A percentile compares a stretch with the other conserved stretches of the same genome.
Evolutionary conservation across 257 asterid species (phyloP).

Genomic region (Nicotiana otophora): DNA sequence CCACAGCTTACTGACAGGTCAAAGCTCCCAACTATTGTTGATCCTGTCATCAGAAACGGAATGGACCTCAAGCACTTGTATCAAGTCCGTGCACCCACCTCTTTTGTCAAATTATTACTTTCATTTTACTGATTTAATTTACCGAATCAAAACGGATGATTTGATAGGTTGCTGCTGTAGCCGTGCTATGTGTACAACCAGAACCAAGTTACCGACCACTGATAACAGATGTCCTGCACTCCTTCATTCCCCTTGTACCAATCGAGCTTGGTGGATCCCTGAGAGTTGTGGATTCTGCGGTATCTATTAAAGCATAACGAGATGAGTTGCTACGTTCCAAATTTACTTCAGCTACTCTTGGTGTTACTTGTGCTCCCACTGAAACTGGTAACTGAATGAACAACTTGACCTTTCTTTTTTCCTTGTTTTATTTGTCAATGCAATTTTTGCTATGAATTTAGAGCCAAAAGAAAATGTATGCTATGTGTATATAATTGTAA

Average conservation of each 20-base stretch:
- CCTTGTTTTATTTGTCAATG: constrained; percentile 3
- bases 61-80: constrained; percentile 94
- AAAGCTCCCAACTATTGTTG: constrained; percentile 83
- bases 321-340: background rate
- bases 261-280: constrained; percentile 84
- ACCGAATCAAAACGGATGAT: background rate
- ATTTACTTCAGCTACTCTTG: constrained; percentile 13
- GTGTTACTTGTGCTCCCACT: background rate
- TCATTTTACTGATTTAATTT: background rate
- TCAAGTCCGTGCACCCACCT: constrained; percentile 43
- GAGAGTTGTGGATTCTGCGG: constrained; percentile 41
- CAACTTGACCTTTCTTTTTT: background rate
- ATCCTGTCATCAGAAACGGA: constrained; percentile 60
- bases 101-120: constrained; percentile 4
- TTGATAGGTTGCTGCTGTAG: constrained; percentile 90
- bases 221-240: constrained; percentile 90
- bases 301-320: constrained; percentile 24
- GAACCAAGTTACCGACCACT: constrained; percentile 95
- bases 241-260: constrained; percentile 94
- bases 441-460: constrained; percentile 16
- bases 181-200: constrained; percentile 89
- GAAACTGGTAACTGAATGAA: constrained; percentile 6
- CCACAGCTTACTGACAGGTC: constrained; percentile 90
- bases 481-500: constrained; percentile 28
- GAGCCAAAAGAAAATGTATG: constrained; percentile 4